Conservation (phyloP, 352 stramenopile species). For the Pythium periplocum region DNA sequence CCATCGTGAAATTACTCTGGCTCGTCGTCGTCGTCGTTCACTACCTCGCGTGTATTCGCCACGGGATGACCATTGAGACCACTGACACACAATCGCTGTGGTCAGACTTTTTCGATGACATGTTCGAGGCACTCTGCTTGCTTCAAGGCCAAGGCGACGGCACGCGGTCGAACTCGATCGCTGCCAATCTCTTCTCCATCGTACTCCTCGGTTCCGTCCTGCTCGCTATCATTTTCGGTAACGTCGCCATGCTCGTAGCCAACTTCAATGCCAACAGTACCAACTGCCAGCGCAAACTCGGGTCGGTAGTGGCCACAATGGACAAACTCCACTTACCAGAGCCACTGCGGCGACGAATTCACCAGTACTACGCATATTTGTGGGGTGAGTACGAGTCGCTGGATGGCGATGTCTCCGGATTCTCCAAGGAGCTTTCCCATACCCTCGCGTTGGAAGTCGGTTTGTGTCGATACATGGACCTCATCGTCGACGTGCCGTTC, state of each 20-base stretch:
- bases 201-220: constrained; percentile 47
- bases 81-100: neutral
- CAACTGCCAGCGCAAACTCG: constrained; percentile 65
- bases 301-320: constrained; percentile 54
- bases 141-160: constrained; percentile 40
- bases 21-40: constrained; percentile 18
- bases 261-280: constrained; percentile 53
- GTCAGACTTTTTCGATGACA: neutral
- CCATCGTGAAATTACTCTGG: constrained; percentile 12
- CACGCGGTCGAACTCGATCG: constrained; percentile 14
- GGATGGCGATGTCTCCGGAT: constrained; percentile 40
- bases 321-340: constrained; percentile 41
- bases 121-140: constrained; percentile 28
- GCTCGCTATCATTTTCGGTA: constrained; percentile 53
- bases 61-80: neutral
- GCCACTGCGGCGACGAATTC: constrained; percentile 47
- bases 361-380: constrained; percentile 68
- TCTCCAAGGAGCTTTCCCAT: constrained; percentile 51
- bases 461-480: constrained; percentile 69
- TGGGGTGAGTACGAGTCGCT: constrained; percentile 64
- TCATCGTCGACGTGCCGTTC: constrained; percentile 54
- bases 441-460: constrained; percentile 61
- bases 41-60: constrained; percentile 20
- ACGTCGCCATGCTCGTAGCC: constrained; percentile 59
- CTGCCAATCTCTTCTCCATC: constrained; percentile 34